Evolutionary conservation across 169 alveolate genomes (phyloP).

Genomic region (Eimeria acervulina): DNA sequence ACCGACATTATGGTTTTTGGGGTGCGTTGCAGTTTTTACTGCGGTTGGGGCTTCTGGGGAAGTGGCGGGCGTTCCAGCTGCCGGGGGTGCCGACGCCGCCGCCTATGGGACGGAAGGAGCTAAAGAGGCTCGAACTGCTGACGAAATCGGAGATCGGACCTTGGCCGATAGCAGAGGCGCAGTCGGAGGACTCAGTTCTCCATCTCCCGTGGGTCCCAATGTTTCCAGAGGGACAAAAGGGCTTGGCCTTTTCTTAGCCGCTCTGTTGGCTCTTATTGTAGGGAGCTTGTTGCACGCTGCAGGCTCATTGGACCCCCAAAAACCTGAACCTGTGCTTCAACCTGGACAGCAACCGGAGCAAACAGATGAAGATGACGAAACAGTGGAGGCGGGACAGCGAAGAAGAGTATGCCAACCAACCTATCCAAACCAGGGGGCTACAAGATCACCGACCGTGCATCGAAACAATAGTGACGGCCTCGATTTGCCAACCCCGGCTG

Average conservation of each 20-base stretch:
- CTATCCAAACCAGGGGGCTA: neutral
- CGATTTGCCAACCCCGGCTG: neutral
- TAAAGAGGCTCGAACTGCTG: neutral
- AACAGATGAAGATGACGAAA: neutral
- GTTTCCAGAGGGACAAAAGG: neutral
- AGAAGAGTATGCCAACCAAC: neutral
- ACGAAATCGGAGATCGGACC: neutral
- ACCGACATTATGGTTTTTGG: neutral
- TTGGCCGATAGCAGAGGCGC: neutral
- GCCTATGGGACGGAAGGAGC: neutral
- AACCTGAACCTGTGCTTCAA: no score
- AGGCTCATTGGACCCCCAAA: no score
- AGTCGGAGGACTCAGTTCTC: neutral
- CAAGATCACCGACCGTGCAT: neutral
- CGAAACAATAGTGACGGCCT: neutral
- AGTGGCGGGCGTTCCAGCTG: neutral
- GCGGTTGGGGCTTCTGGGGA: neutral
- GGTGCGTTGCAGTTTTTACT: neutral
- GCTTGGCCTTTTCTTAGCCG: neutral
- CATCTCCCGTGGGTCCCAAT: neutral
- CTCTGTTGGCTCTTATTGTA: neutral
- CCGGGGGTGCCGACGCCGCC: neutral
- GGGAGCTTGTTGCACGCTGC: neutral
- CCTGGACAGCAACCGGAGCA: no score
- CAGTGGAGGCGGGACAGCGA: neutral